A percentile compares a stretch with the other conserved stretches of the same genome.
These are phyloP conservation scores for Suillus paluster DNA, from an alignment of 768 basidiomycete species.

Conservation along the genomic window DNA sequence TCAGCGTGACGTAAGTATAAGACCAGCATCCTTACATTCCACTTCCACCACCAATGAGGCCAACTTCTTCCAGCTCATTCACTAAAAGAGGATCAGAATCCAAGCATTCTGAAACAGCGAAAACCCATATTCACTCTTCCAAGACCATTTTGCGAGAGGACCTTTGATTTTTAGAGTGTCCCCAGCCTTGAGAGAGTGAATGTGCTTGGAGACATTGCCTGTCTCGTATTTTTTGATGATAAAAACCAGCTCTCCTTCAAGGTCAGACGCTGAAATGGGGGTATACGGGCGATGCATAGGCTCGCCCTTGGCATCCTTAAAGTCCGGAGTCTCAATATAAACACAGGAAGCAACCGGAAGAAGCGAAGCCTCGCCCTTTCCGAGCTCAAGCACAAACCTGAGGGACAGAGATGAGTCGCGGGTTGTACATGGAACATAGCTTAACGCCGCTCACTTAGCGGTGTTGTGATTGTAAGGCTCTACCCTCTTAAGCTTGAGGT, in stretches of 20 bases:
- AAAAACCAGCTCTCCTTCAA: slow-evolving; percentile 75
- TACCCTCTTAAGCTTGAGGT: slow-evolving; percentile 82
- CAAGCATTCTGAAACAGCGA: not conserved
- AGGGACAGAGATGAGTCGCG: slow-evolving; percentile 7
- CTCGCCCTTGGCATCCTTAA: slow-evolving; percentile 80
- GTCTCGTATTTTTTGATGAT: slow-evolving; percentile 85
- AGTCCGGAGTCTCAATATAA: slow-evolving; percentile 73
- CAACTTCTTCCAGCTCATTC: slow-evolving; percentile 85
- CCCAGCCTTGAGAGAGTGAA: slow-evolving; percentile 81
- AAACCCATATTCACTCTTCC: slow-evolving; percentile 59
- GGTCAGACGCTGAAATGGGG: slow-evolving; percentile 79
- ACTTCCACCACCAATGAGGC: slow-evolving; percentile 90
- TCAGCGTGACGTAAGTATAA: not conserved
- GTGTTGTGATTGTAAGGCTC: slow-evolving; percentile 96
- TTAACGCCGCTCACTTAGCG: slow-evolving; percentile 56
- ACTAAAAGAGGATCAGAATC: slow-evolving; percentile 43
- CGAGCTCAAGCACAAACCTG: slow-evolving; percentile 83
- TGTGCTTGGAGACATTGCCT: slow-evolving; percentile 84
- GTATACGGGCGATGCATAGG: slow-evolving; percentile 93
- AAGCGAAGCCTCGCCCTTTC: slow-evolving; percentile 75
- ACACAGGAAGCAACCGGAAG: slow-evolving; percentile 82
- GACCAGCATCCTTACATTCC: slow-evolving; percentile 67
- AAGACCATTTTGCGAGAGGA: slow-evolving; percentile 86
- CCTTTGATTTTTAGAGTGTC: slow-evolving; percentile 88
- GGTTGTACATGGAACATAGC: not conserved